Base-by-base conservation (phyloP, 331 rosid species). In the Dryas integrifolia region DNA sequence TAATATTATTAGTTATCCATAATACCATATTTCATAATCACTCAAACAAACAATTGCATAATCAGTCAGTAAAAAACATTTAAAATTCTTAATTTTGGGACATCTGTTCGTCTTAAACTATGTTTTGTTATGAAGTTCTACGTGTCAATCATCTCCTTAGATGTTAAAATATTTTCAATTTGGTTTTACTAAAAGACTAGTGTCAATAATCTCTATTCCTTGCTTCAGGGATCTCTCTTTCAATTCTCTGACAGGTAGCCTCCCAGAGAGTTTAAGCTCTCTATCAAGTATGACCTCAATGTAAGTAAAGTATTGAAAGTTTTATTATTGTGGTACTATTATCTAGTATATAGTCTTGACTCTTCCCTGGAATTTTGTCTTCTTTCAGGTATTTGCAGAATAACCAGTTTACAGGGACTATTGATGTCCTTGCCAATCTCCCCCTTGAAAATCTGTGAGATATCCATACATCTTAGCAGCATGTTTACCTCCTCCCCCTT, bases 171-270 rank as follows among this genome's bases (percentile, higher is more conserved):
- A 51, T 12, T n/a, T 44, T 58, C 4, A 47, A 30, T 56, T 58
- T 21, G 58, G 74, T 76, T 82, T 59, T 72, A 9, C 48, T 58
- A 9, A 50, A 72, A 39, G 62, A 49, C 15, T 43, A 69, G 58
- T 56, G 82, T 61, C 53, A 16, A 41, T 77, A 61, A 67, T 68
- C 63, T 80, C 40, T 79, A 50, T 78, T 56, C 39, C 70, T 66
- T 80, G 73, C 80, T 81, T 79, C 92, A 95, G 99, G 87, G 99
- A 95, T 56, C 82, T 95, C 55, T 95, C 99, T 13, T 92, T 82
- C 87, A 95, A 95, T 88, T 10, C 86, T 70, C 67, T 92, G 65
- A 16, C 90, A 5, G 96, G 98, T 24, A 72, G 69, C 80, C 98
- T 95, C 74, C 99, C 99, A 70, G 85, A 81, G 82, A 87, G 90